Percentiles rank a stretch among this genome's conserved stretches.
Conservation (phyloP, 2,329 filamentous ascomycete species). For the Fusarium fracticaudum region DNA sequence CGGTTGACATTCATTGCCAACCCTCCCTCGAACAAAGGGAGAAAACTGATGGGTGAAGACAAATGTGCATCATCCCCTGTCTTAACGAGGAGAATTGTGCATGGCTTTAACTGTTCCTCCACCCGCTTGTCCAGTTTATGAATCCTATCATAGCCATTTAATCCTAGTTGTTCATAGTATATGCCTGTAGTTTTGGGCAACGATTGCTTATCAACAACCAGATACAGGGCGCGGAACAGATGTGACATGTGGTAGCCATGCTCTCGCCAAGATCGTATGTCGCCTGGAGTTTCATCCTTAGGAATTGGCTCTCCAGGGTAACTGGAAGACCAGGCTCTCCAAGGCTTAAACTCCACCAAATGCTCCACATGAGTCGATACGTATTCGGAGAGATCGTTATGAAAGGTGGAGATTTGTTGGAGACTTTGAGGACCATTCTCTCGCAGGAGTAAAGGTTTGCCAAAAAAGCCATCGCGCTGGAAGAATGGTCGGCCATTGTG, state of each 20-base stretch:
- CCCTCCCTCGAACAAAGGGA: neutral
- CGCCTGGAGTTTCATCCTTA: neutral
- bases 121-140: neutral
- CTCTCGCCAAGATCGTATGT: neutral
- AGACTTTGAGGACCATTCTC: neutral
- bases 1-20: neutral
- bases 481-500: neutral
- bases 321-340: neutral
- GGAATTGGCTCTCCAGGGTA: neutral
- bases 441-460: neutral
- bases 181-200: neutral
- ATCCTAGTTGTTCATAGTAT: neutral
- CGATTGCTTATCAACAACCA: neutral
- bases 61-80: neutral
- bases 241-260: neutral
- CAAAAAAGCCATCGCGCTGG: neutral
- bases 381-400: rapidly evolving
- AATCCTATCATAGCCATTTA: neutral
- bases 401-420: neutral
- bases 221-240: neutral
- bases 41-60: neutral
- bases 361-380: neutral
- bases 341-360: neutral
- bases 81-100: neutral
- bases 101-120: neutral